Evolutionary conservation across 2,329 filamentous ascomycete species (phyloP).

Genomic region (Penicillium frequentans): DNA sequence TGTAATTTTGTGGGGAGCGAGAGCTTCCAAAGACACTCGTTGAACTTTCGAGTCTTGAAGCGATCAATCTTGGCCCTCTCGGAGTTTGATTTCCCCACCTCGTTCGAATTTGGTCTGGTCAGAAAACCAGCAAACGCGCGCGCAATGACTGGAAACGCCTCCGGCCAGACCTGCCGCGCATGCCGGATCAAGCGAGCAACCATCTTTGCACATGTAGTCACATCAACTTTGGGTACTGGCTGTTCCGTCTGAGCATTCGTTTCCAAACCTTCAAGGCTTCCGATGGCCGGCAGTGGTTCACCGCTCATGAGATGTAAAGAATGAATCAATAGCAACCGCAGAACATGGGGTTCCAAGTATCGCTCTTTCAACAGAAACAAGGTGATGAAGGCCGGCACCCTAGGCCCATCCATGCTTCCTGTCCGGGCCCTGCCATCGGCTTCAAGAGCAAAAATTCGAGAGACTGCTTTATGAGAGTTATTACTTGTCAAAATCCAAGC

Average conservation of each 20-base stretch:
- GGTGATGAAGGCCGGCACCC: conserved; percentile 49
- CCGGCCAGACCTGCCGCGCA: conserved; percentile 52
- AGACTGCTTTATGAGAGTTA: conserved; percentile 34
- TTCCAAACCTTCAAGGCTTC: not conserved
- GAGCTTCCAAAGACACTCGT: conserved; percentile 50
- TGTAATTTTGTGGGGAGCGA: conserved; percentile 48
- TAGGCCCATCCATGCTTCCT: conserved; percentile 3
- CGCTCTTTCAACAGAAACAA: conserved; percentile 48
- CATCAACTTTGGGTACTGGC: conserved; percentile 20
- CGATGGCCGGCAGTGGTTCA: conserved; percentile 17
- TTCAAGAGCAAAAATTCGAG: conserved; percentile 37
- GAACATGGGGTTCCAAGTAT: conserved; percentile 40
- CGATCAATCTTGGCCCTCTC: conserved; percentile 13
- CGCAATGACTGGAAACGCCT: conserved; percentile 44
- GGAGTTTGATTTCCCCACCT: conserved; percentile 2
- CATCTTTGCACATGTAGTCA: conserved; percentile 39
- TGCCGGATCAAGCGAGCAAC: conserved; percentile 52
- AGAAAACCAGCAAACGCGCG: conserved; percentile 40
- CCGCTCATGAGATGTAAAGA: conserved; percentile 36
- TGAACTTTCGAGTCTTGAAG: conserved; percentile 47
- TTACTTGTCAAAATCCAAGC: conserved; percentile 47
- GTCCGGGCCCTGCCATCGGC: conserved; percentile 15
- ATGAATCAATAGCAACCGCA: conserved; percentile 46
- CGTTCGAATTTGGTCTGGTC: conserved; percentile 11
- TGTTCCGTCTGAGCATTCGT: not conserved